These are phyloP conservation scores for Teratosphaeriaceae sp. DNA, from an alignment of 2,329 filamentous ascomycete species.

Conservation along the genomic window DNA sequence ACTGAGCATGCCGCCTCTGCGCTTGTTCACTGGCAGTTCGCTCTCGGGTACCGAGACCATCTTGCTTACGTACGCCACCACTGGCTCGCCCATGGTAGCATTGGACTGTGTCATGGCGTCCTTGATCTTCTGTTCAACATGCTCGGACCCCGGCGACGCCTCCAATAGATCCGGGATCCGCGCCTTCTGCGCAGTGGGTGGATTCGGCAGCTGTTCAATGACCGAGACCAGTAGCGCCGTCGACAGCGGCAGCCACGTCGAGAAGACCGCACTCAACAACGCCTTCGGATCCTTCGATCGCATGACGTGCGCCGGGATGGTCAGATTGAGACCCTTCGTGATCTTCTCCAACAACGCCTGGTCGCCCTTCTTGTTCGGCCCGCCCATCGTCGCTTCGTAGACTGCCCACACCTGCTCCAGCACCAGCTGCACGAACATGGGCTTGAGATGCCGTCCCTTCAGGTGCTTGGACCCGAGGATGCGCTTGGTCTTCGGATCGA, in stretches of 20 bases:
- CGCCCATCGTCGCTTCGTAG: constrained; percentile 82
- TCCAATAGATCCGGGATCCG: constrained; percentile 74
- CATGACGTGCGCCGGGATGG: constrained; percentile 73
- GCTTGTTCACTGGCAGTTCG: constrained; percentile 81
- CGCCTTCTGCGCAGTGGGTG: constrained; percentile 68
- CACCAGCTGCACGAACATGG: constrained; percentile 95
- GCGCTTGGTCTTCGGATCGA: constrained; percentile 95
- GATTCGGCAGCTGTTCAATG: constrained; percentile 85
- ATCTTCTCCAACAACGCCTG: constrained; percentile 83
- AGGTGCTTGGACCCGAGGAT: constrained; percentile 86
- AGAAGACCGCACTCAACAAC: constrained; percentile 79
- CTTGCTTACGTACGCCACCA: constrained; percentile 95
- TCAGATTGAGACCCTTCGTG: constrained; percentile 81
- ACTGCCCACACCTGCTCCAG: constrained; percentile 95
- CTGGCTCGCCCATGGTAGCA: constrained; percentile 60
- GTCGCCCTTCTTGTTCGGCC: constrained; percentile 77
- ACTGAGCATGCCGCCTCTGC: constrained; percentile 63
- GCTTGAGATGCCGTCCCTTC: constrained; percentile 84
- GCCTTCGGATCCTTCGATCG: constrained; percentile 78
- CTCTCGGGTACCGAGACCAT: constrained; percentile 95
- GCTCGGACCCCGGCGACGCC: constrained; percentile 67
- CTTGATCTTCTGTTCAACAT: constrained; percentile 62
- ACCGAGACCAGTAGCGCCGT: constrained; percentile 90
- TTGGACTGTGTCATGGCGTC: constrained; percentile 81
- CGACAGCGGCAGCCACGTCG: constrained; percentile 85